phyloP scores from a whole-genome alignment of 306 rosid species.

The Fagus sylvatica region DNA sequence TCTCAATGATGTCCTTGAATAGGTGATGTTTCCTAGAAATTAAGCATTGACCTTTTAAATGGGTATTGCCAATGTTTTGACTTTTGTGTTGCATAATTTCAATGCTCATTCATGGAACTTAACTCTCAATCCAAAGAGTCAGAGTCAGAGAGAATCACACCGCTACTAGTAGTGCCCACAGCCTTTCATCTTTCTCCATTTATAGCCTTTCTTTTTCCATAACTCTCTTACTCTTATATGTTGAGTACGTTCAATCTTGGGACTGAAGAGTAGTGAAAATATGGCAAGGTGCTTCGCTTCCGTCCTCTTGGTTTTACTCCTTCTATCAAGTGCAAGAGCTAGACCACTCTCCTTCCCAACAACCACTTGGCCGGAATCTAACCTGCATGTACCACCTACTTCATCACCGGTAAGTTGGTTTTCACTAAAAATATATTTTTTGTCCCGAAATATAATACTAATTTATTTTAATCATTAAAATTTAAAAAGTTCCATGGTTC shows the following conservation, averaged over 20 bases:
- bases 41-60: slow-evolving; percentile 29
- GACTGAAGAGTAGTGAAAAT: slow-evolving; percentile 7
- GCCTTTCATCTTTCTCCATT: slow-evolving; percentile 1
- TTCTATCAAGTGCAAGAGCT: slow-evolving; percentile 28
- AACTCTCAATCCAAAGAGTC: neutral
- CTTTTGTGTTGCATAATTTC: slow-evolving; percentile 30
- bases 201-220: neutral
- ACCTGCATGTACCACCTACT: slow-evolving; percentile 18
- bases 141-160: neutral
- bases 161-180: neutral
- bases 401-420: slow-evolving; percentile 35
- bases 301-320: slow-evolving; percentile 35
- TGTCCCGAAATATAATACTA: too few species aligned
- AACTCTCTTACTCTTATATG: neutral
- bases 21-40: slow-evolving; percentile 36
- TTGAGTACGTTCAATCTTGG: neutral
- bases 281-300: slow-evolving; percentile 40
- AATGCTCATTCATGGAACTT: slow-evolving; percentile 33
- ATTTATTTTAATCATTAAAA: too few species aligned
- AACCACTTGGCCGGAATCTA: slow-evolving; percentile 21
- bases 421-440: too few species aligned
- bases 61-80: slow-evolving; percentile 37
- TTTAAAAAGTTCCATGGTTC: too few species aligned
- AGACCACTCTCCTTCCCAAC: slow-evolving; percentile 27
- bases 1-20: slow-evolving; percentile 35